Base-by-base conservation (phyloP, 2,329 filamentous ascomycete genomes). In the Hypocreales sp. region DNA sequence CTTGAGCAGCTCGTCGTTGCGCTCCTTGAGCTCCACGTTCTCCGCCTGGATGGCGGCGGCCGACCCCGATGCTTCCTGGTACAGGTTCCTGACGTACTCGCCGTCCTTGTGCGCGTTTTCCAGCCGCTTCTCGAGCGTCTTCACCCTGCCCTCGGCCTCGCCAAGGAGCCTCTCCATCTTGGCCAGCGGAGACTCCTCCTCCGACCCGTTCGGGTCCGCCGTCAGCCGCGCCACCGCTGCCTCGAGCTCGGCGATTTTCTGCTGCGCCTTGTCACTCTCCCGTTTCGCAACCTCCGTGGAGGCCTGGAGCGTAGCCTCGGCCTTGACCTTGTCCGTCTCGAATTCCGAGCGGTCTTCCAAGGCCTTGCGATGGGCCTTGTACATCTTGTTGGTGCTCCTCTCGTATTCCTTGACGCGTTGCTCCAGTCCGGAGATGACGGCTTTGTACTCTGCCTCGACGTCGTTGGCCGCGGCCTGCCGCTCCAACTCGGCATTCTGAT, bases 51-150 rank as follows among this genome's bases (percentile, higher is more conserved):
- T 47, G 11, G 56, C 52, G 10, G 52, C 51, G 3, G 59, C 60
- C 2, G 54, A 45, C 18, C 59, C 57, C 7, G 67, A 69, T 1
- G 65, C 61, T 14, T 64, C 55, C 38, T 77, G 73, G 39, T 79
- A 80, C 8, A 61, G 53, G 4, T 58, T 56, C 28, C 67, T 62
- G 9, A 60, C 52, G 39, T 72, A 80, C 2, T 72, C 66, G 15
- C 61, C 51, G 4, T 72, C 66, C 10, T 52, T 54, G 16, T 63
- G 48, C 4, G 56, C 46, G 5, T 54, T 48, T 28, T 54, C 52
- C 5, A 53, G 41, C 13, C 51, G 51, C 29, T 48, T 50, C 21
- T 61, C 56, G 4, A 63, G 48, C 10, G 52, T 42, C 25, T 51
- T 46, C 11, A 58, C 50, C 15, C 61, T 43, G 5, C 54, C 37